phyloP scores from a whole-genome alignment of 169 alveolate species.

The Eimeria falciformis region DNA sequence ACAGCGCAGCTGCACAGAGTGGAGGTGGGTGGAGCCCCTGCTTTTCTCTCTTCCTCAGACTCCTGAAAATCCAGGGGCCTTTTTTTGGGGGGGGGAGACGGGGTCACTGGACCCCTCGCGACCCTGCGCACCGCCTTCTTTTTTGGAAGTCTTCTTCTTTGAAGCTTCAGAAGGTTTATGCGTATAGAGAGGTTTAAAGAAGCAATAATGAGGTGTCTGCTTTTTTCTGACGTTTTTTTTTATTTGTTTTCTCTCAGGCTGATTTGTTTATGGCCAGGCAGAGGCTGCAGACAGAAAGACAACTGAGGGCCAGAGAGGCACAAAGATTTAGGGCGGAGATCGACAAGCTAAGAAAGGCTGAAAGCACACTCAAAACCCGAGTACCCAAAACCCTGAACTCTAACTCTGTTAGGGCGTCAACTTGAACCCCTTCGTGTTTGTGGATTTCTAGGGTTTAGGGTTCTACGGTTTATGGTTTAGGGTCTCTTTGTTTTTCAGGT shows the following conservation, averaged over 20 bases:
- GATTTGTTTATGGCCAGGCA: constrained; percentile 34
- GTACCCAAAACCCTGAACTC: background rate
- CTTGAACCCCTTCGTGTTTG: too few species aligned
- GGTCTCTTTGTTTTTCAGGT: background rate
- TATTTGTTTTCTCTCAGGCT: background rate
- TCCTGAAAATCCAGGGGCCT: too few species aligned
- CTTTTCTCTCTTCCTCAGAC: background rate
- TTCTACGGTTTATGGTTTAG: background rate
- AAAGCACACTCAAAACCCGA: background rate
- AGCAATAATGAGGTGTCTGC: too few species aligned
- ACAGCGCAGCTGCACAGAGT: constrained; percentile 42
- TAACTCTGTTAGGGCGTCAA: too few species aligned
- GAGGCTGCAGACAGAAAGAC: constrained; percentile 39
- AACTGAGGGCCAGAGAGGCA: constrained; percentile 28
- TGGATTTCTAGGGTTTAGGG: background rate
- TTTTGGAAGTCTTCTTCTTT: too few species aligned
- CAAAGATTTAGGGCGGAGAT: constrained; percentile 8
- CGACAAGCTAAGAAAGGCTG: constrained; percentile 10
- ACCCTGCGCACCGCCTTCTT: too few species aligned
- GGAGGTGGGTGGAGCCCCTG: constrained; percentile 2
- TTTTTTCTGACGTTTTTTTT: too few species aligned
- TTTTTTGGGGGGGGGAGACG: too few species aligned
- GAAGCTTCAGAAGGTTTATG: too few species aligned
- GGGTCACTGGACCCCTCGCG: too few species aligned
- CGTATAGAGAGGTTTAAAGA: too few species aligned